phyloP scores from a whole-genome alignment of 495 filamentous ascomycete genomes.

The Lepraria neglecta region DNA sequence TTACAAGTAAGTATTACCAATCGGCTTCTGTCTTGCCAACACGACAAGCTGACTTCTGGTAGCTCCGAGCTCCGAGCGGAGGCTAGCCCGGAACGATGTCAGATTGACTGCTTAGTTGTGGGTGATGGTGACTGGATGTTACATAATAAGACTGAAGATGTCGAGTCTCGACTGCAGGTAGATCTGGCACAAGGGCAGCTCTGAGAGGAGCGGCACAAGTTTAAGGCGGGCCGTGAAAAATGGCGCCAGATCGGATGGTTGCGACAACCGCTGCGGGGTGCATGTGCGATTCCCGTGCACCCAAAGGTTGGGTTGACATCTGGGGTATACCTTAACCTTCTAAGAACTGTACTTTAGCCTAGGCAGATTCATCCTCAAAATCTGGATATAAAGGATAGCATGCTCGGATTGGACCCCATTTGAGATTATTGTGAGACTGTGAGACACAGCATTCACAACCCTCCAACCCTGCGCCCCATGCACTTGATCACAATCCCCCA shows the following conservation, averaged over 20 bases:
- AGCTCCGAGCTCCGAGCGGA: neutral
- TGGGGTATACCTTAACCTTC: slow-evolving; percentile 9
- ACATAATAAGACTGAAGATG: neutral
- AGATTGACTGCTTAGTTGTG: too few species aligned
- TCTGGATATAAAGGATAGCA: neutral
- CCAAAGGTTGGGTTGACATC: neutral
- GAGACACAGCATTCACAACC: neutral
- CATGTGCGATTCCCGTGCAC: slow-evolving; percentile 2
- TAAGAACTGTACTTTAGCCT: too few species aligned
- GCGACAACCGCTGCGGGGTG: slow-evolving; percentile 21
- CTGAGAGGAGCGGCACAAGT: slow-evolving; percentile 17
- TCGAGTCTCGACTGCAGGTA: too few species aligned
- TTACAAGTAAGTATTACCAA: slow-evolving; percentile 6
- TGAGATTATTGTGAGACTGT: neutral
- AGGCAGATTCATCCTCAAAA: neutral
- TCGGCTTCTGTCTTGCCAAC: neutral
- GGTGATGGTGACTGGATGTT: neutral
- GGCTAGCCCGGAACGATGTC: slow-evolving; percentile 4
- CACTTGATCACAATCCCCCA: neutral
- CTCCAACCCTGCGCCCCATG: neutral
- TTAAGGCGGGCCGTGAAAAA: slow-evolving; percentile 4
- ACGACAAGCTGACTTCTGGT: slow-evolving; percentile 1
- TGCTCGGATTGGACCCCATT: too few species aligned
- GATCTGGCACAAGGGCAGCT: neutral
- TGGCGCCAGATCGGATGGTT: slow-evolving; percentile 15